Base-by-base conservation (phyloP, 2,329 filamentous ascomycete genomes). In the Alternaria ventricosa region DNA sequence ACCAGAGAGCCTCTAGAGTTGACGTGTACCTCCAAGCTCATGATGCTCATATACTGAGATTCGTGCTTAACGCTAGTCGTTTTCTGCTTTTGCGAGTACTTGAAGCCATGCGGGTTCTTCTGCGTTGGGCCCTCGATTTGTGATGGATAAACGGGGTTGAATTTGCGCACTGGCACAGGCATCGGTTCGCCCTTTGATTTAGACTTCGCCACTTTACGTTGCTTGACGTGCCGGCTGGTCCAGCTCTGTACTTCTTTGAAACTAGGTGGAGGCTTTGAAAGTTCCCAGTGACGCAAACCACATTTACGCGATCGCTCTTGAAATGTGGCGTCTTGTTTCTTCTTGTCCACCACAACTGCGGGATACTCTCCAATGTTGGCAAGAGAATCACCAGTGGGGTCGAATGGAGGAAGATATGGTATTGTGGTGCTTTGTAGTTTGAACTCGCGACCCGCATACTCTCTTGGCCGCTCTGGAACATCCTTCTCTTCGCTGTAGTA, bases 11-110 rank as follows among this genome's bases (percentile, higher is more conserved):
- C 93, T 60, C 95, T 87, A 5, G 92, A 96, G 71, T 97, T 97
- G 65, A 96, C 90, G 76, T 99, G 95, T 5, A 98, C 82, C 77
- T 99, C 96, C 7, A 99, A 81, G 69, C 94, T 96, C 92, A 99
- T 94, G 18, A 91, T 93, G 70, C 92, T 97, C 96, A 99, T 98
- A 78, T 97, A 97, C 71, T 96, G 92, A 3, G 89, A 89, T 78
- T 96, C 93, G 69, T 95, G 92, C 73, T 93, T 88, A 18, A 96
- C 89, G 69, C 89, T 93, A 0, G 90, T 92, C 2, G 90, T 90
- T 69, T 89, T 88, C 65, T 87, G 86, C 74, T 90, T 92, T 70
- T 94, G 93, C 0, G 91, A 93, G 77, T 92, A 97, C 76, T 94
- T 96, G 83, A 94, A 95, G 0, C 91, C 93, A 75, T 95, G 86